Evolutionary conservation across 257 asterid species (phyloP), one percentile per base, ranked within the genome.

Genomic region (Anisodus tanguticus): DNA sequence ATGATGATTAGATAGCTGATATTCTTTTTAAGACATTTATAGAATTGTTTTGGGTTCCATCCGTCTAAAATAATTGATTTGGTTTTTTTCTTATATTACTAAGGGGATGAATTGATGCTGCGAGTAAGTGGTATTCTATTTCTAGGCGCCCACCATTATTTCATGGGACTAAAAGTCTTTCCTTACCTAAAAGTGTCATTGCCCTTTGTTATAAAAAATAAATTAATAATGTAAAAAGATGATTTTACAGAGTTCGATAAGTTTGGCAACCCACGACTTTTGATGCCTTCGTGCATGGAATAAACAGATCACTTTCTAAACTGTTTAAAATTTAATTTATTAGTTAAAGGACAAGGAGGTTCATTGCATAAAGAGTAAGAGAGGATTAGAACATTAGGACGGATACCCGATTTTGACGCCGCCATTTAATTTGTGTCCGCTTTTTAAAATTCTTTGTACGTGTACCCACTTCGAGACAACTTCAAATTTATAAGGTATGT

Each of bases 251-350:
- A 83, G 62, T 78, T 85, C 85, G 67, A 85, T 83, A 70, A 85
- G 88, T 85, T 85, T 70, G 88, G 87, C 82, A 80, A 49, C 43
- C 84, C 60, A 83, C 39, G 85, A 85, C 90, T 85, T 85, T 22
- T 54, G 12, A 26, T 79, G 80, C 86, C 16, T 62, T 66, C 60
- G 6, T 63, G 69, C 69, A 19, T 62, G 62, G 59, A 78, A 35
- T 83, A 57, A 82, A 78, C 12, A 43, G 66, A 43, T 41, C 81
- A 16, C 83, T 71, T 47, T 47, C 4, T 10, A 1, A n/a, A n/a
- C 19, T n/a, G n/a, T 72, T 72, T 47, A 6, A 72, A 19, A 19
- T 5, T 9, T n/a, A 19, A 19, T 72, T 31, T 72, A 19, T 47
- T 47, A 72, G 35, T 72, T 72, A 19, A 71, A n/a, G 59, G 59